A percentile compares a stretch with the other conserved stretches of the same genome.
Conservation (phyloP, 2,329 filamentous ascomycete species). For the Fusarium sp. region DNA sequence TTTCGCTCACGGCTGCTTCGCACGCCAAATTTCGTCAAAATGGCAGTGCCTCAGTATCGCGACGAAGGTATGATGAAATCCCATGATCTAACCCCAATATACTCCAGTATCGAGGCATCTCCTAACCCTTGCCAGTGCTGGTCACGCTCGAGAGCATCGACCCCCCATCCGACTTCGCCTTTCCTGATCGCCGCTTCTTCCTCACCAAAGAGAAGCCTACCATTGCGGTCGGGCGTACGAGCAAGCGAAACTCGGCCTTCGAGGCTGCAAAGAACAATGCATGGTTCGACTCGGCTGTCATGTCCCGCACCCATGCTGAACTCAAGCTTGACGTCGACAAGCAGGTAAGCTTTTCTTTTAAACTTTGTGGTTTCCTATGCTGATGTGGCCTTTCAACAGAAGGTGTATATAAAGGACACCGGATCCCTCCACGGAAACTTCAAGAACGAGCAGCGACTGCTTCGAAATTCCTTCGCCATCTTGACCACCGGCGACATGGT, state of each 20-base stretch:
- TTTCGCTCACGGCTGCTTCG: slow-evolving; percentile 3
- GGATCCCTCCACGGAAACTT: slow-evolving; percentile 67
- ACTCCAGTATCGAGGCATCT: background rate
- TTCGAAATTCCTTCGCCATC: slow-evolving; percentile 18
- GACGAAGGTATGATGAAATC: slow-evolving; percentile 39
- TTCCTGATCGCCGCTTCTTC: slow-evolving; percentile 46
- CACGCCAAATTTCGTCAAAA: slow-evolving; percentile 12
- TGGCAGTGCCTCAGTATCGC: slow-evolving; percentile 43
- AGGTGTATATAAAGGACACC: slow-evolving; percentile 59
- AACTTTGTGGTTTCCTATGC: slow-evolving; percentile 1
- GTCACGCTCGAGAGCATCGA: slow-evolving; percentile 47
- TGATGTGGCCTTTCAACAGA: slow-evolving; percentile 50
- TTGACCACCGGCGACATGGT: slow-evolving; percentile 49
- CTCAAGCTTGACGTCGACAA: slow-evolving; percentile 58
- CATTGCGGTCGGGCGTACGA: slow-evolving; percentile 59
- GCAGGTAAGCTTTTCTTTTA: slow-evolving; percentile 54
- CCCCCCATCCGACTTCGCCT: slow-evolving; percentile 31
- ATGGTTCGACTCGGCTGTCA: slow-evolving; percentile 78
- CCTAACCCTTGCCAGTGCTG: slow-evolving; percentile 45
- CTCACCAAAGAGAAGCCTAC: slow-evolving; percentile 48
- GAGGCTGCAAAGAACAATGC: slow-evolving; percentile 64
- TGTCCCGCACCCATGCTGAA: slow-evolving; percentile 76
- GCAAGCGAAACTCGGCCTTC: slow-evolving; percentile 52
- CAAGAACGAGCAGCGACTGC: slow-evolving; percentile 51
- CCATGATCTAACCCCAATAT: background rate